Conservation (phyloP, 352 stramenopile species). For the Albugo candida region DNA sequence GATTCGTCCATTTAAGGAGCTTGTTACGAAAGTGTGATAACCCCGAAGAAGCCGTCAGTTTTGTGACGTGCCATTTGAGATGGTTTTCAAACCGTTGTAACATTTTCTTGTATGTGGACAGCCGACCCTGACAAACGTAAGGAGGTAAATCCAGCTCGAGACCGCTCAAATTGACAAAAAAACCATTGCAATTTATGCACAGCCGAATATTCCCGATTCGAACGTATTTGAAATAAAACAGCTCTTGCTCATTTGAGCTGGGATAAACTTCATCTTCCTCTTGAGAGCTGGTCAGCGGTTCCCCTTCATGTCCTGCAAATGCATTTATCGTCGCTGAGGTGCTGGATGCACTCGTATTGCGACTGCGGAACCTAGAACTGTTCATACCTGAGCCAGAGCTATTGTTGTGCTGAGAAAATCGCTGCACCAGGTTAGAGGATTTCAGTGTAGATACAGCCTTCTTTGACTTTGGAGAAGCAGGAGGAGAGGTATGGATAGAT, state of each 20-base stretch:
- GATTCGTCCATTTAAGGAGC: conserved; percentile 60
- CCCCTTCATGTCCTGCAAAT: background rate
- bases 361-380: background rate
- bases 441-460: background rate
- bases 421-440: background rate
- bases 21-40: conserved; percentile 79
- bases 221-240: conserved; percentile 79
- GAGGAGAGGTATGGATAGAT: background rate
- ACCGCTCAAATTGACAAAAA: conserved; percentile 67
- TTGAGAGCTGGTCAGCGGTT: too few species aligned
- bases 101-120: conserved; percentile 68
- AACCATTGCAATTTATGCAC: conserved; percentile 69
- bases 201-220: conserved; percentile 57
- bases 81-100: conserved; percentile 70
- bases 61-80: conserved; percentile 65
- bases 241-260: conserved; percentile 30
- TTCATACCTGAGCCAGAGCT: background rate
- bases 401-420: background rate
- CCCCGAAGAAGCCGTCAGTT: conserved; percentile 58
- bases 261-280: conserved; percentile 28
- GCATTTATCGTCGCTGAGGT: background rate
- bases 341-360: background rate
- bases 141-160: conserved; percentile 61
- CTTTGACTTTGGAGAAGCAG: background rate
- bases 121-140: conserved; percentile 60